Base-by-base conservation (phyloP, 2,329 filamentous ascomycete genomes). In the Neonectria neomacrospora region DNA sequence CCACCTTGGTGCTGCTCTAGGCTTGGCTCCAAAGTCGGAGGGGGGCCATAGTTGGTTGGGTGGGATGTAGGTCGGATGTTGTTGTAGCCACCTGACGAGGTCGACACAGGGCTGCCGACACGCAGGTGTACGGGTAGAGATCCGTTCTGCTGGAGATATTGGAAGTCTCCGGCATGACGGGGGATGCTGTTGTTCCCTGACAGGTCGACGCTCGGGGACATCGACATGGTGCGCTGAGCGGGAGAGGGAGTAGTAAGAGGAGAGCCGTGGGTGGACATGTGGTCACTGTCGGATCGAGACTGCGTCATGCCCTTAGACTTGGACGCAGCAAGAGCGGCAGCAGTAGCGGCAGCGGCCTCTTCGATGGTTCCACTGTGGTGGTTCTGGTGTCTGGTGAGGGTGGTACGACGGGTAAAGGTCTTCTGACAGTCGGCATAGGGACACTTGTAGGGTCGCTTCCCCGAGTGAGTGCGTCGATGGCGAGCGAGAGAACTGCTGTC, bases 401-500 rank as follows among this genome's bases (percentile, higher is more conserved):
- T 98, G 1, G 96, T 98, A 68, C 95, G 91, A 61, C 96, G 90
- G 10, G 96, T 99, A 75, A 99, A 99, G 0, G 95, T 98, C 86
- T 98, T 98, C 76, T 98, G 94, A 79, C 96, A 99, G 78, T 97
- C 94, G 63, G 94, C 94, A 73, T 96, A 98, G 1, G 94, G 94
- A 80, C 96, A 99, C 79, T 97, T 97, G 83, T 98, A 99, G 1
- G 96, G 96, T 53, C 96, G 87, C 80, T 96, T 97, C 63, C 96
- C 96, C 4, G 93, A 96, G 77, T 99, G 96, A 64, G 97, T 98
- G 68, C 96, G 89, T 63, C 96, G 90, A 80, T 99, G 96, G 58
- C 96, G 88, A 14, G 96, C 96, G 22, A 99, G 84, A 18, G 95
- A 98, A 74, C 93, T 97, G 50, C 93, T 97, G 77, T 99, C 96